Evolutionary conservation across 129 eudicot species (phyloP).

Genomic region (Flaveria linearis): DNA sequence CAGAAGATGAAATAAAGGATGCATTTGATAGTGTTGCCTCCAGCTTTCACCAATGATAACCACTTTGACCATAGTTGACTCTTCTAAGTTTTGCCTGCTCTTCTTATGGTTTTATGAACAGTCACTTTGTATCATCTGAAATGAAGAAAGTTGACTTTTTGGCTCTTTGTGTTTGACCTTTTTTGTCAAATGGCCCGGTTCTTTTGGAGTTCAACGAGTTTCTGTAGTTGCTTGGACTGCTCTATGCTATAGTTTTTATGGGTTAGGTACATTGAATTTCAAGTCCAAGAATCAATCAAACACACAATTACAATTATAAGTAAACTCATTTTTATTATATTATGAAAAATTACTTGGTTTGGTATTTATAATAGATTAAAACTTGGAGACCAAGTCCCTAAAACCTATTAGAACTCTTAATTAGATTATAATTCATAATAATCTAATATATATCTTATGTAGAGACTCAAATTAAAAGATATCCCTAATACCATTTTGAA

Average conservation of each 20-base stretch:
- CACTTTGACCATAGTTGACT: constrained; percentile 16
- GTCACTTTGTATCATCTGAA: constrained; percentile 12
- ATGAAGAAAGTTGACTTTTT: not conserved
- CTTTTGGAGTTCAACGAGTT: not conserved
- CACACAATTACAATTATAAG: too few species aligned
- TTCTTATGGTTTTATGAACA: constrained; percentile 22
- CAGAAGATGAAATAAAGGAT: constrained; percentile 77
- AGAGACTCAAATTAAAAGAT: too few species aligned
- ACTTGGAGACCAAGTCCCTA: too few species aligned
- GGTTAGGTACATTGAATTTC: not conserved
- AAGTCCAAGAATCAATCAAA: too few species aligned
- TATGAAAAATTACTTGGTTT: too few species aligned
- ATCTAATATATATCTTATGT: too few species aligned
- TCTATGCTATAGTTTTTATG: not conserved
- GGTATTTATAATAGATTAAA: too few species aligned
- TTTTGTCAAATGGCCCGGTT: not conserved
- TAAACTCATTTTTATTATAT: too few species aligned
- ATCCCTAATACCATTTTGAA: too few species aligned
- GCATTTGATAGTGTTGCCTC: constrained; percentile 65
- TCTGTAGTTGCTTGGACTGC: not conserved
- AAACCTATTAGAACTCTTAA: too few species aligned
- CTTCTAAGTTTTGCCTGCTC: constrained; percentile 9
- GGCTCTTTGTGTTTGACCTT: not conserved
- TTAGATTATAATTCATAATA: too few species aligned
- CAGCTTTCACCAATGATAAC: constrained; percentile 32